These are phyloP conservation scores for Cytospora piceicola DNA, from an alignment of 2,329 filamentous ascomycete genomes.

Conservation along the genomic window DNA sequence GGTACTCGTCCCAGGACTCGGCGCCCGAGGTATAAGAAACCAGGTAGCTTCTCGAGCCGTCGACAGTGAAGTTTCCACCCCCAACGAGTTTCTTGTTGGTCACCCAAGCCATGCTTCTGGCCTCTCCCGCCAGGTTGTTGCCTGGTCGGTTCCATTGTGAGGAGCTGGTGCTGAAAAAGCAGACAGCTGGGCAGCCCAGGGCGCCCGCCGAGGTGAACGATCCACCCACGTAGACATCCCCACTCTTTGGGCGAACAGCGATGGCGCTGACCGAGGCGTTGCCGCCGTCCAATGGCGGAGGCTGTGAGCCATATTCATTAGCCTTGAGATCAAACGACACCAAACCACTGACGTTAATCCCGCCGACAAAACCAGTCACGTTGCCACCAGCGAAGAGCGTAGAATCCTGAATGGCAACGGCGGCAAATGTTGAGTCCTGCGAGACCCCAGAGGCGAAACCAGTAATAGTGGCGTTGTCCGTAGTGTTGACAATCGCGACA, in stretches of 20 bases:
- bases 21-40: conserved; percentile 72
- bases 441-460: conserved; percentile 72
- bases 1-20: conserved; percentile 67
- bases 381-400: conserved; percentile 82
- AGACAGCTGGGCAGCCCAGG: conserved; percentile 80
- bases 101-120: conserved; percentile 76
- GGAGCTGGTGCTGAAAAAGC: conserved; percentile 71
- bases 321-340: conserved; percentile 76
- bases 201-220: conserved; percentile 82
- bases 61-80: conserved; percentile 74
- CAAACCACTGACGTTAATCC: conserved; percentile 69
- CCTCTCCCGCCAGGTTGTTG: conserved; percentile 69
- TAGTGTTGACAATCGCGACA: conserved; percentile 78
- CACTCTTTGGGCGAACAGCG: conserved; percentile 68
- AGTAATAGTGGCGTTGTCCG: conserved; percentile 64
- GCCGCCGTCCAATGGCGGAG: conserved; percentile 72
- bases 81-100: conserved; percentile 72
- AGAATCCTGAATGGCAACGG: conserved; percentile 69
- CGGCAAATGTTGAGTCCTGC: conserved; percentile 72
- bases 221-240: conserved; percentile 84
- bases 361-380: conserved; percentile 71
- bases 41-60: conserved; percentile 67
- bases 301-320: conserved; percentile 69
- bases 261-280: conserved; percentile 78
- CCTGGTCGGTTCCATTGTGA: conserved; percentile 83